Conservation (phyloP, 768 basidiomycete genomes). For the Boletus insuetus region DNA sequence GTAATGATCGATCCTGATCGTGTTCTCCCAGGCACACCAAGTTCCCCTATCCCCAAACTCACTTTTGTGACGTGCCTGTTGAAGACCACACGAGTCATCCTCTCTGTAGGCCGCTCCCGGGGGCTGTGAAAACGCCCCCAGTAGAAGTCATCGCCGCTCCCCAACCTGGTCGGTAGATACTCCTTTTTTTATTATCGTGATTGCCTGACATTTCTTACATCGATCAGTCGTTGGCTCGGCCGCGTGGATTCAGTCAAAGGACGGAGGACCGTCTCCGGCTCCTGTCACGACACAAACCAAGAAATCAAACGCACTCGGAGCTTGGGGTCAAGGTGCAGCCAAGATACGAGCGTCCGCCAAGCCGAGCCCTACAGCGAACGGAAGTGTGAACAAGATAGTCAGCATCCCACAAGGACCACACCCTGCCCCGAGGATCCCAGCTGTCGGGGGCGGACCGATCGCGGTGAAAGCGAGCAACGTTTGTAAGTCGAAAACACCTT, state of each 20-base stretch:
- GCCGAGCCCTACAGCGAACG: constrained; percentile 18
- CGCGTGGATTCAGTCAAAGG: constrained; percentile 24
- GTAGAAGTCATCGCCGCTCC: constrained; percentile 23
- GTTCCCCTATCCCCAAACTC: constrained; percentile 40
- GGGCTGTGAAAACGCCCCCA: constrained; percentile 24
- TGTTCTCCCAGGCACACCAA: constrained; percentile 25
- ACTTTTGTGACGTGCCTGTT: constrained; percentile 38
- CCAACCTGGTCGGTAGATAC: constrained; percentile 30
- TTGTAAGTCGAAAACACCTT: constrained; percentile 19
- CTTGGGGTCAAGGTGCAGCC: constrained; percentile 20
- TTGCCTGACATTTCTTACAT: background rate
- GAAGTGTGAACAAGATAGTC: constrained; percentile 18
- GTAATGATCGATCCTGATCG: background rate
- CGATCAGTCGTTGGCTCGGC: constrained; percentile 29
- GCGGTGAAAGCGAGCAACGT: constrained; percentile 27
- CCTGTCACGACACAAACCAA: background rate
- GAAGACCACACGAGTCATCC: constrained; percentile 38
- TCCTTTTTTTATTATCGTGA: background rate
- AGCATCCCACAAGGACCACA: constrained; percentile 3
- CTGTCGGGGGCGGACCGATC: constrained; percentile 28
- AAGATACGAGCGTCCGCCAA: constrained; percentile 6
- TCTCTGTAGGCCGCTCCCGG: constrained; percentile 46
- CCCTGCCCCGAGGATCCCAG: constrained; percentile 16
- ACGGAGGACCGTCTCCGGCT: background rate
- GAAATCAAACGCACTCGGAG: constrained; percentile 2